These are phyloP conservation scores for Inosperma sp. DNA, from an alignment of 768 basidiomycete genomes.

Conservation along the genomic window DNA sequence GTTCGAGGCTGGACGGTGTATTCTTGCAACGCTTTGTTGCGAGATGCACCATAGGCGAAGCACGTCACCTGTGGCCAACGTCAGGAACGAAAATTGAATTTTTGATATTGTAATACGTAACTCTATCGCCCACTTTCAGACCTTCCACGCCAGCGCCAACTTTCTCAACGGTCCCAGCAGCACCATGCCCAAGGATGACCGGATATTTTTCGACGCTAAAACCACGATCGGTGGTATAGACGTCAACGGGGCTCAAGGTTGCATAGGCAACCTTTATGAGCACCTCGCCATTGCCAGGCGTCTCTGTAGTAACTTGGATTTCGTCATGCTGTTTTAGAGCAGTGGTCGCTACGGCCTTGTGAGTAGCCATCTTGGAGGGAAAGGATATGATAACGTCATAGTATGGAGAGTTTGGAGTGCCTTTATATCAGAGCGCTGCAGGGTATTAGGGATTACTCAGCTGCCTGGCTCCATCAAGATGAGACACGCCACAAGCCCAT, in stretches of 20 bases:
- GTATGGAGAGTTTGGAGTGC: too few species aligned
- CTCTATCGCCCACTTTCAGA: conserved; percentile 38
- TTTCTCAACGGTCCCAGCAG: conserved; percentile 35
- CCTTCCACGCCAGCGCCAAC: conserved; percentile 32
- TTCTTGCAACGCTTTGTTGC: conserved; percentile 35
- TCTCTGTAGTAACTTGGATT: conserved; percentile 32
- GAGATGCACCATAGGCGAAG: conserved; percentile 24
- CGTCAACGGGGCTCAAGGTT: conserved; percentile 38
- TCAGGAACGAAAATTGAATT: background rate
- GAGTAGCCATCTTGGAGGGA: conserved; percentile 30
- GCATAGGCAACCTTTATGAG: conserved; percentile 39
- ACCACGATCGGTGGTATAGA: conserved; percentile 35
- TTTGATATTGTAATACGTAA: conserved; percentile 16
- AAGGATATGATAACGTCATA: too few species aligned
- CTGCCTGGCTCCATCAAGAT: too few species aligned
- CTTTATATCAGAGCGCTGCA: too few species aligned
- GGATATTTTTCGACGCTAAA: conserved; percentile 32
- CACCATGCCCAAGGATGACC: conserved; percentile 34
- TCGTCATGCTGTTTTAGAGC: conserved; percentile 33
- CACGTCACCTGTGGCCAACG: conserved; percentile 22
- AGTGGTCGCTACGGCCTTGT: conserved; percentile 39
- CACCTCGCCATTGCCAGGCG: conserved; percentile 35
- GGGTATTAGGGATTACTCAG: too few species aligned
- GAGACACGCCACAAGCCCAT: too few species aligned
- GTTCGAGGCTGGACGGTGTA: conserved; percentile 29